Percentiles rank a stretch among this genome's conserved stretches.
These are phyloP conservation scores for Penicillium flavigenum DNA, from an alignment of 495 filamentous ascomycete genomes.

Conservation along the genomic window DNA sequence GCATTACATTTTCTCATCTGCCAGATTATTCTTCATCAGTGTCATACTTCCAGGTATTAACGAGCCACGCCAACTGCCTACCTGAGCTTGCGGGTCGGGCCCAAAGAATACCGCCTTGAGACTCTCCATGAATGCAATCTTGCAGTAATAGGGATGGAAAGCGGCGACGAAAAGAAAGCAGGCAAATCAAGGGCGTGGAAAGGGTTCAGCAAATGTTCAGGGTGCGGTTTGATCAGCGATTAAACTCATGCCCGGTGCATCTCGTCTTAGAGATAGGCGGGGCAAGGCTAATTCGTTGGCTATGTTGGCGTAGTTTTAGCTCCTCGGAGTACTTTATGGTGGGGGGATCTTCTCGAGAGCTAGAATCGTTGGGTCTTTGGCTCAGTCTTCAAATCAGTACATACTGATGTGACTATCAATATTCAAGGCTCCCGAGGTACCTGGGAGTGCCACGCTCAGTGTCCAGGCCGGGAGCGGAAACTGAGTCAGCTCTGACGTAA, in stretches of 20 bases:
- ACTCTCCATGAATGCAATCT: conserved; percentile 67
- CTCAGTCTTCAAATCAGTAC: not conserved
- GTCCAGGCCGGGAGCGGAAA: conserved; percentile 11
- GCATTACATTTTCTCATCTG: conserved; percentile 95
- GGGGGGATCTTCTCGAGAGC: not conserved
- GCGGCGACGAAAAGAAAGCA: not conserved
- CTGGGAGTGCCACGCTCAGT: not conserved
- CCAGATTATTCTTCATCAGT: conserved; percentile 5
- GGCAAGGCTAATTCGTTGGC: conserved; percentile 4
- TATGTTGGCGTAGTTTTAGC: not conserved
- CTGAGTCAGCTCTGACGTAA: conserved; percentile 22
- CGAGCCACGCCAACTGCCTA: conserved; percentile 32
- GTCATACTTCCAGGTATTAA: not conserved
- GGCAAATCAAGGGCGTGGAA: conserved; percentile 7
- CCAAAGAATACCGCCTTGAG: conserved; percentile 85
- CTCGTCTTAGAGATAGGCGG: conserved; percentile 12
- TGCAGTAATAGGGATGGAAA: not conserved
- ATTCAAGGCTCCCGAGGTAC: not conserved
- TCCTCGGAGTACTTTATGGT: not conserved
- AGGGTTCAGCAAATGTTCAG: not conserved
- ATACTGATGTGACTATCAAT: not conserved
- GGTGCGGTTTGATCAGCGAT: conserved; percentile 3
- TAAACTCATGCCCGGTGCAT: conserved; percentile 15
- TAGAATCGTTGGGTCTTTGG: not conserved
- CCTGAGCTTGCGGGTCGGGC: conserved; percentile 89